Conservation (phyloP, 345 rosid genomes). For the Acer saccharum region DNA sequence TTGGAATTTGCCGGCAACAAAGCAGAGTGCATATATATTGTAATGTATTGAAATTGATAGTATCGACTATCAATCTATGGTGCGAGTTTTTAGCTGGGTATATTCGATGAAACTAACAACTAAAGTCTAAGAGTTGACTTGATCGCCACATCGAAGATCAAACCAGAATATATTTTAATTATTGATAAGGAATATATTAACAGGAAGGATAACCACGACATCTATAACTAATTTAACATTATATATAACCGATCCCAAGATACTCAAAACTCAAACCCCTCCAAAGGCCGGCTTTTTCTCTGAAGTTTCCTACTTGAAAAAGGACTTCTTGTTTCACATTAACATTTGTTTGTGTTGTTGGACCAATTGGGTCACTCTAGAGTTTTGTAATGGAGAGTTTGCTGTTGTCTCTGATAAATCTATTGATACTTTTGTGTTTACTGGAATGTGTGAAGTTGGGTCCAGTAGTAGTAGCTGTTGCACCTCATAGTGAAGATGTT, state of each 20-base stretch:
- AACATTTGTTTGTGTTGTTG: neutral
- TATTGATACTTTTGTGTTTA: neutral
- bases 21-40: too few species aligned
- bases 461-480: constrained; percentile 8
- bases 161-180: neutral
- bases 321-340: neutral
- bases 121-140: neutral
- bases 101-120: neutral
- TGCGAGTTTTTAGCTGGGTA: neutral
- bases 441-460: constrained; percentile 4
- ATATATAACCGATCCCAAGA: neutral
- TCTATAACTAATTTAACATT: neutral
- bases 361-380: neutral
- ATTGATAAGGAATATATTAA: neutral
- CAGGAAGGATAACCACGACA: neutral
- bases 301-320: neutral
- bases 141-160: neutral
- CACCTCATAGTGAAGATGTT: constrained; percentile 6
- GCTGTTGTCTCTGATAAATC: neutral
- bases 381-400: constrained; percentile 1
- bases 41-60: too few species aligned
- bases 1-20: too few species aligned
- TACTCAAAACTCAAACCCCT: neutral
- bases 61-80: neutral
- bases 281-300: neutral